These are phyloP conservation scores for Ascochyta fabae DNA, from an alignment of 2,329 filamentous ascomycete genomes.

Conservation along the genomic window DNA sequence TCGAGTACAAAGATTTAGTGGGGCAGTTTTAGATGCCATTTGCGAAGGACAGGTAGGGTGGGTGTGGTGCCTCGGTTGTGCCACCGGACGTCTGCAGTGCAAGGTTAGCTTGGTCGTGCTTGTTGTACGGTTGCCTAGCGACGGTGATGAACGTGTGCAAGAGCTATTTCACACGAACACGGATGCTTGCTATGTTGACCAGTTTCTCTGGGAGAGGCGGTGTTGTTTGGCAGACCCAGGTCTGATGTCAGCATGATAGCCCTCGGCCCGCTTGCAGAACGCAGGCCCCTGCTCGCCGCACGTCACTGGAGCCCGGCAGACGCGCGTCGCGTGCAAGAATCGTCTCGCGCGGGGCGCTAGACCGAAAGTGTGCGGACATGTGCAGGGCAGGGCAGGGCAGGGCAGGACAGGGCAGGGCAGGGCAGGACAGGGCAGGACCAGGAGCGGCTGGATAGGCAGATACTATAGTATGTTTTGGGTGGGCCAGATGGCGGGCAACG, in stretches of 20 bases:
- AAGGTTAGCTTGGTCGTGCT: too few relatives aligned
- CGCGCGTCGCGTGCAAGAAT: conserved; percentile 3
- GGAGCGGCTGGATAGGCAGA: too few relatives aligned
- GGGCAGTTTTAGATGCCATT: too few relatives aligned
- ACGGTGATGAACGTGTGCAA: too few relatives aligned
- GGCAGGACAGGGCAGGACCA: too few relatives aligned
- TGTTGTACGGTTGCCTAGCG: too few relatives aligned
- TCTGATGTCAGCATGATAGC: not conserved
- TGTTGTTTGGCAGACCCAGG: not conserved
- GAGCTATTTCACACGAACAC: too few relatives aligned
- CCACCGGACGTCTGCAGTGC: too few relatives aligned
- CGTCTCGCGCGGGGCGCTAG: not conserved
- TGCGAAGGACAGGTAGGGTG: too few relatives aligned
- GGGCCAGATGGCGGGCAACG: not conserved
- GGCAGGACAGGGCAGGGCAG: too few relatives aligned
- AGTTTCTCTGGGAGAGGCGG: not conserved
- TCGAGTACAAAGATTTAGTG: not conserved
- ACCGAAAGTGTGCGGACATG: not conserved
- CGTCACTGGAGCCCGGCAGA: not conserved
- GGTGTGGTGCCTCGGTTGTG: too few relatives aligned
- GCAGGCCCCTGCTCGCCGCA: not conserved
- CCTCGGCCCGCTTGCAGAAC: not conserved
- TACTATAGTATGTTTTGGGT: not conserved
- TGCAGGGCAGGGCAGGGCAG: too few relatives aligned
- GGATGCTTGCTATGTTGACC: not conserved